Base-by-base conservation (phyloP, 1,284 basidiomycete genomes). In the Tremellales sp. region DNA sequence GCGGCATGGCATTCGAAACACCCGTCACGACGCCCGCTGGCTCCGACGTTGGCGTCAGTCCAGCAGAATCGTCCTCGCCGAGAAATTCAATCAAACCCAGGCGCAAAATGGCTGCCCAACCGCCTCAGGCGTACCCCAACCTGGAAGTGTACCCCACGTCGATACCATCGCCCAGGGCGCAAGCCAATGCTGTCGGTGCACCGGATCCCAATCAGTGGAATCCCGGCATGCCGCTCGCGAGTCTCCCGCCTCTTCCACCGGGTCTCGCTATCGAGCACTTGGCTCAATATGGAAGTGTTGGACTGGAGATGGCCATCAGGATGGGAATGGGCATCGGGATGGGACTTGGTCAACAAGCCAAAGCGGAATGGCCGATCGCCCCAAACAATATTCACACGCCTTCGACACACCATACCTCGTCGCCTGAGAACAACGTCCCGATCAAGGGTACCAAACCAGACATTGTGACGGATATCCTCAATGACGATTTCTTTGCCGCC, bases 311-410 rank as follows among this genome's bases (percentile, higher is more conserved):
- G 67, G 73, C 73, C 7, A 72, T 74, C 28, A 53, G 73, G n/a
- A 65, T 74, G 57, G 73, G 73, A 1, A 73, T 74, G 69, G 66
- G 68, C 4, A 68, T 74, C 19, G 73, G 70, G 3, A 70, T 74
- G 68, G 61, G 58, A 7, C 29, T 67, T 26, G 59, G 58, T 10
- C 58, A 60, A 36, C 58, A 60, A 28, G 33, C 28, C 14, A 21
- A 25, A 7, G 47, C 52, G 32, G 21, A 24, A 22, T 19, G 24
- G 21, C n/a, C 33, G 25, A 29, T 16, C 34, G 24, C 45, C 21
- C 16, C 37, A 33, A 28, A 26, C 28, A 3, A 32, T 46, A 13
- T 49, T 42, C 10, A 14, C 27, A 37, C 45, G 5, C 45, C 47
- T 14, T 50, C 48, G 29, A 44, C 51, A 4, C 42, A 54, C 10